Conservation (phyloP, 345 rosid genomes). For the Citrus unshiu region DNA sequence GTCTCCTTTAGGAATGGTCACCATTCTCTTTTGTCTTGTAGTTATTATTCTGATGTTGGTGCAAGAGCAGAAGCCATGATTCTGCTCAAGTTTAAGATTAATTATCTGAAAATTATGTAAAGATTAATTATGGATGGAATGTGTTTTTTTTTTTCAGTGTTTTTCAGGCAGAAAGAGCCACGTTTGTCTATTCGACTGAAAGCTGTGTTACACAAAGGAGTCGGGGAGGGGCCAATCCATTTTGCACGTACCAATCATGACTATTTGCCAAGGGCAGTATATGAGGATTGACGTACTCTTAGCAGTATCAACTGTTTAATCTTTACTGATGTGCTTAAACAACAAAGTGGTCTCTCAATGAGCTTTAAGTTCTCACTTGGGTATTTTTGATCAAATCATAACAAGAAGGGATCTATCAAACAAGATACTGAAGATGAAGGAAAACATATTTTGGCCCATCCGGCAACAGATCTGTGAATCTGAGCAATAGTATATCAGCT, state of each 20-base stretch:
- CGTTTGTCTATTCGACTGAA: neutral
- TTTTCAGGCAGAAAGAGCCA: neutral
- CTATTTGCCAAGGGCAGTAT: neutral
- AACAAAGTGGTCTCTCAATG: neutral
- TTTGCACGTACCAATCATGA: neutral
- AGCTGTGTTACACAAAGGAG: neutral
- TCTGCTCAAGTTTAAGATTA: constrained; percentile 4
- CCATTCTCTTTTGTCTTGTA: constrained; percentile 7
- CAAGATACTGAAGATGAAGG: neutral
- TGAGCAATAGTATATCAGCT: neutral
- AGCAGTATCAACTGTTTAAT: neutral
- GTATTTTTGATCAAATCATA: neutral
- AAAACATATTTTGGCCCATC: neutral
- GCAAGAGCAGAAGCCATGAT: constrained; percentile 15
- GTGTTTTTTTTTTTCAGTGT: neutral
- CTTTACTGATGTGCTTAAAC: neutral
- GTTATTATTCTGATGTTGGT: constrained; percentile 18
- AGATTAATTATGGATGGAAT: constrained; percentile 4
- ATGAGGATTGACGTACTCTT: neutral
- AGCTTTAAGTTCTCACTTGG: neutral
- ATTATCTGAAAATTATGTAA: constrained; percentile 3
- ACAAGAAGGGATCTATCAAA: neutral
- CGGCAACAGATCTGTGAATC: neutral
- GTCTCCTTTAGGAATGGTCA: constrained; percentile 15
- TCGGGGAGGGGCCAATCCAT: neutral